phyloP scores from a whole-genome alignment of 192 early-diverging fungal genomes.

The Dimargaris cristalligena region DNA sequence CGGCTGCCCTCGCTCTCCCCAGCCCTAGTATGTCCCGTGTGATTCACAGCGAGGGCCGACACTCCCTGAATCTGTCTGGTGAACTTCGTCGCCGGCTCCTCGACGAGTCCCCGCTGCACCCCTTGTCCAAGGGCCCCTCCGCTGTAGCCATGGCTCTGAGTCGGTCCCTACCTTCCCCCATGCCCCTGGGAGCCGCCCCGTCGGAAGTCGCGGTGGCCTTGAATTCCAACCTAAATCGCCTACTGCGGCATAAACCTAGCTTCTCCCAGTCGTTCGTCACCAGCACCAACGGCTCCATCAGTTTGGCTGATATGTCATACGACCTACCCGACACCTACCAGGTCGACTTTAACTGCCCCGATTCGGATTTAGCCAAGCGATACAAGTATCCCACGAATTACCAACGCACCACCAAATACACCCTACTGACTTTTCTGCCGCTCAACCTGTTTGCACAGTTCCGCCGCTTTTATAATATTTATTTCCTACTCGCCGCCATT shows the following conservation, averaged over 20 bases:
- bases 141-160: not conserved
- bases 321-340: constrained; percentile 11
- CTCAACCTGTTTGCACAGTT: constrained; percentile 32
- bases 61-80: no score
- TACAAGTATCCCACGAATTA: constrained; percentile 31
- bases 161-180: no score
- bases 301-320: constrained; percentile 7
- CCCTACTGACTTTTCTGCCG: constrained; percentile 22
- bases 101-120: not conserved
- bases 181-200: no score
- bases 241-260: constrained; percentile 10
- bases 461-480: constrained; percentile 39
- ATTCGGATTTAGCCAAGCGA: constrained; percentile 8
- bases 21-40: no score
- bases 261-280: constrained; percentile 5
- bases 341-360: constrained; percentile 4
- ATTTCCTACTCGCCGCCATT: constrained; percentile 49
- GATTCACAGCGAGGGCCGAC: no score
- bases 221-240: not conserved
- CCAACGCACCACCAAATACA: constrained; percentile 30
- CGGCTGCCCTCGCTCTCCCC: no score
- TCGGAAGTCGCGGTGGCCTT: no score
- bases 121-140: not conserved
- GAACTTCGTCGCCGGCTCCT: not conserved
- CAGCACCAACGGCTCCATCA: constrained; percentile 3